These are phyloP conservation scores for Microsporum canis DNA, from an alignment of 2,329 filamentous ascomycete species.

Conservation along the genomic window DNA sequence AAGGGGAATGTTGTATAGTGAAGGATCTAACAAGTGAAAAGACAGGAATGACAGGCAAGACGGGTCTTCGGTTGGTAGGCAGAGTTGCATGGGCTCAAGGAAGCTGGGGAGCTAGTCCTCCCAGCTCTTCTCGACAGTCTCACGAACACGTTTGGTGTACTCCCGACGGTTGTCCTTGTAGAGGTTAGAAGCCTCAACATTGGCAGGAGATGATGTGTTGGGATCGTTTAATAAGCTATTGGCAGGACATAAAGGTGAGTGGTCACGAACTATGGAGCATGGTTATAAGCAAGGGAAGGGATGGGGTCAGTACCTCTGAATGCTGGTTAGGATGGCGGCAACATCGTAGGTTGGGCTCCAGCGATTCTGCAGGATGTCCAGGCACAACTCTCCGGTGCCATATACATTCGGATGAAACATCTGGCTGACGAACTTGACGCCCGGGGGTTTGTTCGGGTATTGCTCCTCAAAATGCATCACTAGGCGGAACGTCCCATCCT, in stretches of 20 bases:
- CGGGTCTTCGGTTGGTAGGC: background rate
- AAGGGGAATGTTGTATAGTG: too few relatives aligned
- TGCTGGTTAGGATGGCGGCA: constrained; percentile 89
- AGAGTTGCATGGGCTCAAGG: background rate
- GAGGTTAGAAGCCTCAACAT: constrained; percentile 93
- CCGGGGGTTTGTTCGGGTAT: constrained; percentile 95
- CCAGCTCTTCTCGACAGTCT: constrained; percentile 99
- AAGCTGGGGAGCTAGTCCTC: constrained; percentile 56
- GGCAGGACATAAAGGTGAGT: constrained; percentile 5
- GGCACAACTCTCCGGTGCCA: constrained; percentile 85
- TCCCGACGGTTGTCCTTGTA: constrained; percentile 98
- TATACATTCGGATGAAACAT: constrained; percentile 99
- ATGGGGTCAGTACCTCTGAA: constrained; percentile 61
- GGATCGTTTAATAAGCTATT: constrained; percentile 85
- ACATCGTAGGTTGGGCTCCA: constrained; percentile 99
- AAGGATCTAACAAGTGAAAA: background rate
- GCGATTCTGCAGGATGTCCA: constrained; percentile 93
- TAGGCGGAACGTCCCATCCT: constrained; percentile 92
- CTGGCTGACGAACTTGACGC: constrained; percentile 95
- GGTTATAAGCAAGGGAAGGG: background rate
- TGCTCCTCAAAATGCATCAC: constrained; percentile 99
- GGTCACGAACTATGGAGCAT: background rate
- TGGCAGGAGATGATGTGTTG: constrained; percentile 95
- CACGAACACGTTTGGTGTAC: constrained; percentile 86
- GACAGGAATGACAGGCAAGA: background rate